These are phyloP conservation scores for Zygoascus meyerae DNA, from an alignment of 1,139 yeast genomes.

Conservation along the genomic window DNA sequence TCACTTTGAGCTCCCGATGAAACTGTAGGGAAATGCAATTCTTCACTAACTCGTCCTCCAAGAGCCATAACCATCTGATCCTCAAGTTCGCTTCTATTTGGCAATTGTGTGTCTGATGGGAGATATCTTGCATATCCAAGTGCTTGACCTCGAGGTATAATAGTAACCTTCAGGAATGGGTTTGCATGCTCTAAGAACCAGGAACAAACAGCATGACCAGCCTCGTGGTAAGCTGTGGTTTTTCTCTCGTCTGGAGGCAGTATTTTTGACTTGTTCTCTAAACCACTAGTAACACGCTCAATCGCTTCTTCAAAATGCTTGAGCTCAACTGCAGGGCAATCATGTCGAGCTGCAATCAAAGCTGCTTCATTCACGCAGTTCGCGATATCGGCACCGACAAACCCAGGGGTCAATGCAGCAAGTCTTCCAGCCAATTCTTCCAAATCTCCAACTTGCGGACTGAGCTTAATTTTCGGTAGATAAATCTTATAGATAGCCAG, in stretches of 20 bases:
- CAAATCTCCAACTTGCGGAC: constrained; percentile 40
- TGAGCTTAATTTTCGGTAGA: constrained; percentile 48
- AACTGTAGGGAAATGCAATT: constrained; percentile 79
- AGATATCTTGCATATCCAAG: constrained; percentile 97
- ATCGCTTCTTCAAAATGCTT: constrained; percentile 91
- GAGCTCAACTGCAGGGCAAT: constrained; percentile 59
- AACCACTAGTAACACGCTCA: constrained; percentile 94
- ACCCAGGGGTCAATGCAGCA: constrained; percentile 95
- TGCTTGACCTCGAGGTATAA: constrained; percentile 94
- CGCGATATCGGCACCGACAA: constrained; percentile 97
- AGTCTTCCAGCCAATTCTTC: constrained; percentile 71
- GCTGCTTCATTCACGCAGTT: constrained; percentile 97
- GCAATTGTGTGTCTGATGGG: constrained; percentile 85
- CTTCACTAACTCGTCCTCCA: constrained; percentile 96
- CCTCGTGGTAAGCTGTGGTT: constrained; percentile 95
- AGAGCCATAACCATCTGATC: constrained; percentile 95
- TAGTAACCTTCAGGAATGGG: constrained; percentile 89
- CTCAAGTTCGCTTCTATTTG: constrained; percentile 67
- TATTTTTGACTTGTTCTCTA: constrained; percentile 83
- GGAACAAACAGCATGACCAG: constrained; percentile 98
- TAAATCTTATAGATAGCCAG: constrained; percentile 87
- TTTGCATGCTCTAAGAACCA: constrained; percentile 89
- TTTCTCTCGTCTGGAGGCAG: constrained; percentile 81
- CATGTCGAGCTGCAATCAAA: constrained; percentile 83
- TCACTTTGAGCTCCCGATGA: constrained; percentile 97